phyloP scores from a whole-genome alignment of 2,329 filamentous ascomycete genomes.

The Hymenotorrendiella dingleyae region DNA sequence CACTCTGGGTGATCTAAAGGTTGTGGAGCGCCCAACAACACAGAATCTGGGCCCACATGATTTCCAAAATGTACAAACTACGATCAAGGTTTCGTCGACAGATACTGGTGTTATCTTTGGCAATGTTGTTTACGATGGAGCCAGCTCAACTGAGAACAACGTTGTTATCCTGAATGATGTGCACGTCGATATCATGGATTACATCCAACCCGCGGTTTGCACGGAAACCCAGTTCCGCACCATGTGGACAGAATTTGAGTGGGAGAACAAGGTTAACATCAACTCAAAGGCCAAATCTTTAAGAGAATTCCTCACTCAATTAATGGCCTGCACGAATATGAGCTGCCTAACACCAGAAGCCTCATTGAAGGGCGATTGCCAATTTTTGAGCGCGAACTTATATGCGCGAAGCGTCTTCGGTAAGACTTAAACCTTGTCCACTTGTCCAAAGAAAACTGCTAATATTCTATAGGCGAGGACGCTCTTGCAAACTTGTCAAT shows the following conservation, averaged over 20 bases:
- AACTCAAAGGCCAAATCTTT: slow-evolving; percentile 93
- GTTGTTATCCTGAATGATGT: slow-evolving; percentile 98
- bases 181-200: slow-evolving; percentile 99
- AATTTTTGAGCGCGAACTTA: slow-evolving; percentile 94
- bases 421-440: slow-evolving; percentile 47
- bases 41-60: slow-evolving; percentile 94
- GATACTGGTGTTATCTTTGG: slow-evolving; percentile 98
- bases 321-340: slow-evolving; percentile 99
- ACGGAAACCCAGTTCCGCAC: slow-evolving; percentile 97
- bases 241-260: slow-evolving; percentile 99
- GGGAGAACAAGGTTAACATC: slow-evolving; percentile 99
- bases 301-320: slow-evolving; percentile 83
- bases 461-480: slow-evolving; percentile 75
- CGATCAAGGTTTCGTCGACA: slow-evolving; percentile 96
- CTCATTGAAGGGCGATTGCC: slow-evolving; percentile 93
- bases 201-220: slow-evolving; percentile 95
- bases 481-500: slow-evolving; percentile 95
- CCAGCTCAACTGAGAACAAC: slow-evolving; percentile 86
- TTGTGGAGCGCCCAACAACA: slow-evolving; percentile 91
- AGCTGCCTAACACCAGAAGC: slow-evolving; percentile 94
- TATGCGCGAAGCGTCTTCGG: slow-evolving; percentile 97
- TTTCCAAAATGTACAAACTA: slow-evolving; percentile 97
- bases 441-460: no score
- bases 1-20: slow-evolving; percentile 95
- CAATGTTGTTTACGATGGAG: slow-evolving; percentile 95